Percentiles rank a stretch among this genome's conserved stretches.
These are phyloP conservation scores for Tillandsia fasciculata DNA, from an alignment of 176 grass and related monocot species.

Conservation along the genomic window DNA sequence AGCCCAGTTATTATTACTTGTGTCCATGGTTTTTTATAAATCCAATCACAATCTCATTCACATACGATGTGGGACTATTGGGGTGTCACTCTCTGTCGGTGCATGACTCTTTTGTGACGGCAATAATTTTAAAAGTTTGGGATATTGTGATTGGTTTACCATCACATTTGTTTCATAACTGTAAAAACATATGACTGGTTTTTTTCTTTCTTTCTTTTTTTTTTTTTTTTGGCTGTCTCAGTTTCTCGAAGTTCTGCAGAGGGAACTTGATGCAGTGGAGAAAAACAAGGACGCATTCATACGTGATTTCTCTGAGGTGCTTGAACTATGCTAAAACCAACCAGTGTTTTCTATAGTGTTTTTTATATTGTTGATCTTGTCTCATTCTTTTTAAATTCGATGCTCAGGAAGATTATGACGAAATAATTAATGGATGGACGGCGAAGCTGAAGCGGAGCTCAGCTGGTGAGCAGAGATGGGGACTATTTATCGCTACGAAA, in stretches of 20 bases:
- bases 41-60: no score
- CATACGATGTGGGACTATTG: no score
- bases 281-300: constrained; percentile 72
- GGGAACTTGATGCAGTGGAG: constrained; percentile 58
- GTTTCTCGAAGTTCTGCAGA: constrained; percentile 66
- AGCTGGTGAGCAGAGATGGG: constrained; percentile 85
- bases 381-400: constrained; percentile 13
- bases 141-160: background rate
- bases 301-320: constrained; percentile 75
- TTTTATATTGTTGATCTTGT: background rate
- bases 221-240: constrained; percentile 5
- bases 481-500: constrained; percentile 75
- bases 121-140: background rate
- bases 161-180: background rate
- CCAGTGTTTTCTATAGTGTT: background rate
- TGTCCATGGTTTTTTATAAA: no score
- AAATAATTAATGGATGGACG: constrained; percentile 89
- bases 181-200: background rate
- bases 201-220: background rate
- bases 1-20: no score
- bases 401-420: constrained; percentile 77
- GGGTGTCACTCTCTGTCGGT: background rate
- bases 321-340: background rate
- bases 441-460: constrained; percentile 81
- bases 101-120: no score